Conservation (phyloP, 495 filamentous ascomycete genomes). For the Xylaria nigripes region DNA sequence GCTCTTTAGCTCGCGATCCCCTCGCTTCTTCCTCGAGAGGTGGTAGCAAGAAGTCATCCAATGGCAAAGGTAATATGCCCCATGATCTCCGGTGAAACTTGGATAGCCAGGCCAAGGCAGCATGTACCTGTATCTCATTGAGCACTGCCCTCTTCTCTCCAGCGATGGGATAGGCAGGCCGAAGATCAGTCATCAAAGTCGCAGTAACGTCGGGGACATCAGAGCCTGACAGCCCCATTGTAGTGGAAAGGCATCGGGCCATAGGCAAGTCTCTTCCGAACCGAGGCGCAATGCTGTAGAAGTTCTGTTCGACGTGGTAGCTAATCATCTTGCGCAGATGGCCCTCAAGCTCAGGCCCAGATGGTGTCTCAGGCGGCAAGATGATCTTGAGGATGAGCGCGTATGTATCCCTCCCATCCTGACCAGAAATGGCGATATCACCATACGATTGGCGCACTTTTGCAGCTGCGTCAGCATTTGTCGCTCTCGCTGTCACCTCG, state of each 20-base stretch:
- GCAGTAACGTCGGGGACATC: conserved; percentile 24
- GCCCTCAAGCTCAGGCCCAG: conserved; percentile 27
- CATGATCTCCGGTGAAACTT: conserved; percentile 36
- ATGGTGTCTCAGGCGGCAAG: conserved; percentile 18
- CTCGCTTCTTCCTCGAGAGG: conserved; percentile 28
- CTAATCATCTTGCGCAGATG: conserved; percentile 41
- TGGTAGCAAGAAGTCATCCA: conserved; percentile 21
- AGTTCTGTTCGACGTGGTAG: conserved; percentile 41
- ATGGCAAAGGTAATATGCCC: conserved; percentile 7
- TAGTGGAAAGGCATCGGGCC: conserved; percentile 25
- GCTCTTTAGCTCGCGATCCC: conserved; percentile 2
- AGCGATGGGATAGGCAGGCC: conserved; percentile 18
- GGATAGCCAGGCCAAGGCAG: conserved; percentile 33
- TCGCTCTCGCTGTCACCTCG: conserved; percentile 26
- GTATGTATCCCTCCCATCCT: conserved; percentile 3
- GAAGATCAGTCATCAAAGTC: conserved; percentile 23
- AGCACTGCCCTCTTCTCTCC: conserved; percentile 22
- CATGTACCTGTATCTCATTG: conserved; percentile 17
- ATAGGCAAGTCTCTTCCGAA: conserved; percentile 23
- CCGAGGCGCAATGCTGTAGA: conserved; percentile 30
- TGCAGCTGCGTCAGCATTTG: conserved; percentile 4
- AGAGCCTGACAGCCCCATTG: conserved; percentile 17
- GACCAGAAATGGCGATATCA: not conserved
- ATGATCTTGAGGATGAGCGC: conserved; percentile 36
- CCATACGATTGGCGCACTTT: conserved; percentile 10